Base-by-base conservation (phyloP, 2,329 filamentous ascomycete species). In the Neopestalotiopsis rosae region DNA sequence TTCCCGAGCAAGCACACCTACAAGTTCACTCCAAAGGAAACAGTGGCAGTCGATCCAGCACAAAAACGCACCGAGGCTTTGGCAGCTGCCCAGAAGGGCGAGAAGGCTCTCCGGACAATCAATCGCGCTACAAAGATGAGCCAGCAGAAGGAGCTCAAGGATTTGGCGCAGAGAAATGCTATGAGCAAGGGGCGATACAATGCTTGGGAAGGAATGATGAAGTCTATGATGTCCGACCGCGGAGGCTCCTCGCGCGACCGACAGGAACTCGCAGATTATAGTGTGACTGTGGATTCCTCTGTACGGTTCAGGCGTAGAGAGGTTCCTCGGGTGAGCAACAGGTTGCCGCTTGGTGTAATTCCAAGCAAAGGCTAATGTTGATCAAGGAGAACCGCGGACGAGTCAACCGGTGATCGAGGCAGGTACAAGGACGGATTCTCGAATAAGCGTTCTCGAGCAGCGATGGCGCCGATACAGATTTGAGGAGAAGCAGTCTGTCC, bases 1-100 rank as follows among this genome's bases (percentile, higher is more conserved):
- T 91, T 91, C 69, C 89, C 89, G 0, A 90, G 88, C 76, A 87
- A 87, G 61, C 89, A 91, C 73, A 91, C 89, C 3, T 91, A 90
- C 78, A 86, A 84, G 52, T 88, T 86, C 74, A 91, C 89, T 0
- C 86, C 86, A 1, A 83, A 85, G 42, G 68, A 76, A 34, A 65
- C 66, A 12, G 66, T 65, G n/a, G 49, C 66, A 9, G 73, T 73
- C 45, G 86, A 90, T 69, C 84, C 87, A 0, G 85, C 89, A 73
- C 88, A 87, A 76, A 87, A 90, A 59, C 84, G 89, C 30, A 86
- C 89, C 66, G 87, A 89, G 56, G 89, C 89, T 1, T 86, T 88
- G 1, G 83, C 86, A 67, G 87, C 88, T 61, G 88, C 89, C 9
- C 86, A 89, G 72, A 88, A 90, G 71, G 89, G 87, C 2, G 89